phyloP scores from a whole-genome alignment of 2,329 filamentous ascomycete genomes.

The Madurella mycetomatis region DNA sequence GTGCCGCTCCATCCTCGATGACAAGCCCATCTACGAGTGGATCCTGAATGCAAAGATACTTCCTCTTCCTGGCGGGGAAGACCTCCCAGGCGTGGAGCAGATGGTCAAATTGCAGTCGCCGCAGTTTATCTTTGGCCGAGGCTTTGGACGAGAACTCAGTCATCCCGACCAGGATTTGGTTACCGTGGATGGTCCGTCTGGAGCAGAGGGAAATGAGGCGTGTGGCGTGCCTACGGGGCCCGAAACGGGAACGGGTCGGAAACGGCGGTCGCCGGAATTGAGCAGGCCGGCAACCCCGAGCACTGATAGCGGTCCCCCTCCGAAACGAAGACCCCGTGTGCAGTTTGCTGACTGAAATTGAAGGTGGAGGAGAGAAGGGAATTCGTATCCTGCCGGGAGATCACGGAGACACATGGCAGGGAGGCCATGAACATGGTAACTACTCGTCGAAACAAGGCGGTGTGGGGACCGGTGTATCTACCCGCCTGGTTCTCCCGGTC shows the following conservation, averaged over 20 bases:
- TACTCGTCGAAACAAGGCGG: too few species aligned
- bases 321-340: conserved; percentile 5
- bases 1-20: conserved; percentile 55
- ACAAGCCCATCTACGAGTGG: conserved; percentile 54
- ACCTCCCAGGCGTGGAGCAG: conserved; percentile 38
- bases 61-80: conserved; percentile 23
- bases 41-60: conserved; percentile 50
- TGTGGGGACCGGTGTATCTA: too few species aligned
- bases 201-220: not conserved
- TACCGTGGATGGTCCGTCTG: not conserved
- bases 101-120: conserved; percentile 44
- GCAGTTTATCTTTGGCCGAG: conserved; percentile 49
- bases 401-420: not conserved
- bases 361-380: not conserved
- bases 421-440: not conserved
- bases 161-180: conserved; percentile 29
- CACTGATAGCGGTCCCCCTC: not conserved
- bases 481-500: not conserved
- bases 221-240: not conserved
- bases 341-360: conserved; percentile 7
- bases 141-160: conserved; percentile 38
- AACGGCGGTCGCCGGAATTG: not conserved
- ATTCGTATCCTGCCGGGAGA: too few species aligned
- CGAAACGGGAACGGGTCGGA: not conserved
- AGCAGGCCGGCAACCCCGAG: not conserved